A percentile compares a stretch with the other conserved stretches of the same genome.
Conservation (phyloP, 805 yeast genomes). For the Starmerella bombi region DNA sequence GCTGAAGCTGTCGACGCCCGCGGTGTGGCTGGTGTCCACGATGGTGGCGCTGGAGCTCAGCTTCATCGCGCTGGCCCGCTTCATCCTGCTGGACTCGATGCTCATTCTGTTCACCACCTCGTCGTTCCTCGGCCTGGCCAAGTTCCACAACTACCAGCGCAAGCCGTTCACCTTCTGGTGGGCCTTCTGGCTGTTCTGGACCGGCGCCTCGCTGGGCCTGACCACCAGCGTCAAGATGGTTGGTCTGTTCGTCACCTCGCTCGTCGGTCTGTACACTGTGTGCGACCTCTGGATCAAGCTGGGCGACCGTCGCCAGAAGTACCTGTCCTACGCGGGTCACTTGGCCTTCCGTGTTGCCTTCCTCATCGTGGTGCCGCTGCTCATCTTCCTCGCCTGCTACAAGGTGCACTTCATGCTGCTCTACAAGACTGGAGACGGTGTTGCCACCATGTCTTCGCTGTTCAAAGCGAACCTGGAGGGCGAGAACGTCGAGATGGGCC, state of each 20-base stretch:
- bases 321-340: constrained; percentile 52
- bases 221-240: constrained; percentile 94
- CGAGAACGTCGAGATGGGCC: constrained; percentile 55
- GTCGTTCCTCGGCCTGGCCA: constrained; percentile 64
- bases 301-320: constrained; percentile 57
- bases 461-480: constrained; percentile 89
- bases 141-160: constrained; percentile 57
- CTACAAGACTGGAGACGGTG: constrained; percentile 88
- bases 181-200: constrained; percentile 76
- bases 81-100: constrained; percentile 85
- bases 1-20: constrained; percentile 61
- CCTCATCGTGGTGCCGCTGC: constrained; percentile 66
- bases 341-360: constrained; percentile 58
- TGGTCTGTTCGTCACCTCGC: constrained; percentile 80
- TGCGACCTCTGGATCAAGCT: constrained; percentile 73
- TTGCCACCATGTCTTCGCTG: constrained; percentile 82
- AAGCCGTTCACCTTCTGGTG: constrained; percentile 56
- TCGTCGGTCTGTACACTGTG: constrained; percentile 76
- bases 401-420: constrained; percentile 77
- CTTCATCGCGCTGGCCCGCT: constrained; percentile 81
- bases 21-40: constrained; percentile 40
- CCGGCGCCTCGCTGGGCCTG: constrained; percentile 78
- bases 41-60: constrained; percentile 62
- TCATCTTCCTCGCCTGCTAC: constrained; percentile 79
- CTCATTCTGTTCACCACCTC: constrained; percentile 70